Evolutionary conservation across 495 filamentous ascomycete species (phyloP), one percentile per base, ranked within the genome.

Genomic region (Hypoxylon lienhwacheense): DNA sequence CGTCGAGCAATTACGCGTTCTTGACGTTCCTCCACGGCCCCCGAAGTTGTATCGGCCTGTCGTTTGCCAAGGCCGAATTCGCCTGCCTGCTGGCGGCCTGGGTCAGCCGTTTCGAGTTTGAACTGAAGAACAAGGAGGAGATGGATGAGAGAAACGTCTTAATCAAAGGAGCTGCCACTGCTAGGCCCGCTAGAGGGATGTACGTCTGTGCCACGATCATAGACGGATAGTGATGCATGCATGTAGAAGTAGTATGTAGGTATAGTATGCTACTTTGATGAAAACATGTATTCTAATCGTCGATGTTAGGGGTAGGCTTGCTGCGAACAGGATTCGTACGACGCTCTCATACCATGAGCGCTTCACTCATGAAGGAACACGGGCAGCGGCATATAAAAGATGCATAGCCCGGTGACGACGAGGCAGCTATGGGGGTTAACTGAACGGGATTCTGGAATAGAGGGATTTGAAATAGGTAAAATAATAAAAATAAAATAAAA

Each of bases 21-120:
- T 60, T 86, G 65, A 84, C 82, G 0, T 85, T 85, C 54, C 63
- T 84, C 20, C 81, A 82, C 49, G 83, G 83, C 0, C 77, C 82
- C 3, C 61, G 83, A 40, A 80, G 76, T 31, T 86, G 83, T 59
- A 85, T 86, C 41, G 83, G 84, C 4, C 73, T 75, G 67, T 76
- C 77, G 1, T 98, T 98, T 71, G 87, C 91, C 0, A 87, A 83
- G 69, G 76, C 83, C 0, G 93, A 97, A 75, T 88, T 95, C 66
- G 88, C 87, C 5, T 89, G 83, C 63, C 70, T 96, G 57, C 53
- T 98, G 39, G 91, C 90, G 42, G 78, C 80, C 2, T 77, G 84
- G 71, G 82, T 92, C 14, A 89, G 89, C 10, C 75, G 79, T 31
- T 95, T 85, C 58, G 75, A 85, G 57, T 81, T 90, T 59, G 77